Conservation (phyloP, 2,329 filamentous ascomycete genomes). For the Diaporthe sp. region DNA sequence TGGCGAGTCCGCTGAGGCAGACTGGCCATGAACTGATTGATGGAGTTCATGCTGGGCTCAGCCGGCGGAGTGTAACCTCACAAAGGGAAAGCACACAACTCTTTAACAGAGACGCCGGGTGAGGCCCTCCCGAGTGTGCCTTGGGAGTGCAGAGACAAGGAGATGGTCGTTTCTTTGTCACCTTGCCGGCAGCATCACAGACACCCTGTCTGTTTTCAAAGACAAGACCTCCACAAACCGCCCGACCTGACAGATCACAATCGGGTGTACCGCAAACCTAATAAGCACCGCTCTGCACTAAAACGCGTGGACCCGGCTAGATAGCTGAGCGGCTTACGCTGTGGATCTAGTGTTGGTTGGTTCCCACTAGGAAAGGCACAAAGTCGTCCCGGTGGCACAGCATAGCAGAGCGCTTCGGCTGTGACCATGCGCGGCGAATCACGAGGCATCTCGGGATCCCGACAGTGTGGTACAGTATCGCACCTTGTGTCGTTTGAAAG, state of each 20-base stretch:
- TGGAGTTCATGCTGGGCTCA: background rate
- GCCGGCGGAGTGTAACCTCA: background rate
- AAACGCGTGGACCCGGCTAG: background rate
- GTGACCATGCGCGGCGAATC: background rate
- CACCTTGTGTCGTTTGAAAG: background rate
- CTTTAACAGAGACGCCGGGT: too few species aligned
- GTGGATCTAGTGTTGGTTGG: conserved; percentile 2
- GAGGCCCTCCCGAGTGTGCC: background rate
- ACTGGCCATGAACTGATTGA: background rate
- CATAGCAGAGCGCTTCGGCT: background rate
- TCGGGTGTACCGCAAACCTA: background rate
- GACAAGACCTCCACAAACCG: background rate
- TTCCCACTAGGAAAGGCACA: background rate
- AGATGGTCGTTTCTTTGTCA: background rate
- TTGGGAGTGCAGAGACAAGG: background rate
- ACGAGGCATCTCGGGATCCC: background rate
- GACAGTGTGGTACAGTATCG: background rate
- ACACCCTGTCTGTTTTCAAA: background rate
- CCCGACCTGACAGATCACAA: background rate
- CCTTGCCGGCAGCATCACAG: background rate
- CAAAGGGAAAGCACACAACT: background rate
- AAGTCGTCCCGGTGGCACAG: conserved; percentile 3
- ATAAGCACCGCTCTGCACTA: background rate
- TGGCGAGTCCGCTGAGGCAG: conserved; percentile 20
- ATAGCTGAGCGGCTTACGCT: background rate